Base-by-base conservation (phyloP, 2,329 filamentous ascomycete species). In the Boeremia lycopersici region DNA sequence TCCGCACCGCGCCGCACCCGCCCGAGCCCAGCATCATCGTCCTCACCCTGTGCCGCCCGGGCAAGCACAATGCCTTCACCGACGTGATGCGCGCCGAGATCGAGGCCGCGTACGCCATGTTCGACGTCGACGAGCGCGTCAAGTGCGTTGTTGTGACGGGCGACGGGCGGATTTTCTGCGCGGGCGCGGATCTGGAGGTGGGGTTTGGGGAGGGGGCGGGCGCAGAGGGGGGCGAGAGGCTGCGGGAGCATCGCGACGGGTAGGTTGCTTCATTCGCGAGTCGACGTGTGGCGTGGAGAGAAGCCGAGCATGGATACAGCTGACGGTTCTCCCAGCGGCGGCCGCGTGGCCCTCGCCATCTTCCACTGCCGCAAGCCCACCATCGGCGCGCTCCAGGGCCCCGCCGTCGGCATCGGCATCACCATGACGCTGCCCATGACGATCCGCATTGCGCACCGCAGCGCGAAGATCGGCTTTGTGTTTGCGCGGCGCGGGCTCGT, bases 391-490 rank as follows among this genome's bases (percentile, higher is more conserved):
- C 72, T 85, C 52, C 78, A 84, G 57, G 83, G 83, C 41, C 80
- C 81, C 23, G 83, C 83, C 10, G 83, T 84, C 1, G 83, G 83
- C 17, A 76, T 85, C 19, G 83, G 83, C 11, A 84, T 85, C 61
- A 86, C 83, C 34, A 82, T 84, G 80, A 82, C 81, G 0, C 76
- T 86, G 11, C 82, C 83, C 17, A 82, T 82, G 67, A 79, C 78
- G 29, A 84, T 86, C 48, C 78, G 83, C 36, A 76, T 83, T 28
- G 79, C 77, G 34, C 84, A 83, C 60, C 70, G 76, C 35, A 74
- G 77, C 10, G 86, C 88, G 2, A 89, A 88, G 68, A 83, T 91
- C 59, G 89, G 89, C 47, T 90, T 91, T 69, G 88, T 91, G 15
- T 93, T 92, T 72, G 81, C 83, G 23, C 82, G 88, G 25, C 81